Base-by-base conservation (phyloP, 192 early-diverging fungal species). In the Coemansia sp. region DNA sequence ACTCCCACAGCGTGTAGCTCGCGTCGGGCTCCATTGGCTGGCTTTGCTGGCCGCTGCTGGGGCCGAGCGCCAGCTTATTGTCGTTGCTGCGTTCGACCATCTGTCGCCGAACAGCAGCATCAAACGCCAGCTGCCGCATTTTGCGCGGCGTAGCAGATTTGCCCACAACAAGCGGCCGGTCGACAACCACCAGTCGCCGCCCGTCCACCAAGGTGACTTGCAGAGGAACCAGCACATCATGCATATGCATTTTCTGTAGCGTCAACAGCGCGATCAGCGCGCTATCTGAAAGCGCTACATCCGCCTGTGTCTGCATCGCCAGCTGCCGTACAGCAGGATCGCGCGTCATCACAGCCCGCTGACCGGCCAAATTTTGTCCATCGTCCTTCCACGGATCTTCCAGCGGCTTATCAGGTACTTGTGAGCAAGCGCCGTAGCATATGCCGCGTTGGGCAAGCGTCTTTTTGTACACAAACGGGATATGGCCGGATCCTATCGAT, bases 1-100 rank as follows among this genome's bases (percentile, higher is more conserved):
- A 65, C 63, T 74, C 81, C 81, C 81, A 83, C 68, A 78, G 51
- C 35, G 81, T 83, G 41, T 83, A 83, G 20, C 66, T 83, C 9
- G 71, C 71, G 0, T 68, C 60, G 2, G 34, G 34, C 33, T 45
- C 51, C 34, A 37, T 12, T 3, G 11, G 7, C 32, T 52, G 45
- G 14, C 45, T 48, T 15, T 48, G 38, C 12, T 12, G 12, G 28
- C 38, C 12, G 11, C 64, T 4, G 51, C 4, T 0, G 14, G 61
- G 2, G n/a, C 45, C 60, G 61, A 70, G n/a, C 68, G 67, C 54
- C 65, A 64, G 11, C 51, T 51, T 17, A 72, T 70, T 6, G 72
- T 53, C 18, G 51, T 48, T 35, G 45, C 61, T 39, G 39, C 60
- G 22, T 36, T 38, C 72, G 4, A 53, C 51, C 2, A 68, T 36